phyloP scores from a whole-genome alignment of 805 yeast genomes.

The Grigorovia transvaalensis region DNA sequence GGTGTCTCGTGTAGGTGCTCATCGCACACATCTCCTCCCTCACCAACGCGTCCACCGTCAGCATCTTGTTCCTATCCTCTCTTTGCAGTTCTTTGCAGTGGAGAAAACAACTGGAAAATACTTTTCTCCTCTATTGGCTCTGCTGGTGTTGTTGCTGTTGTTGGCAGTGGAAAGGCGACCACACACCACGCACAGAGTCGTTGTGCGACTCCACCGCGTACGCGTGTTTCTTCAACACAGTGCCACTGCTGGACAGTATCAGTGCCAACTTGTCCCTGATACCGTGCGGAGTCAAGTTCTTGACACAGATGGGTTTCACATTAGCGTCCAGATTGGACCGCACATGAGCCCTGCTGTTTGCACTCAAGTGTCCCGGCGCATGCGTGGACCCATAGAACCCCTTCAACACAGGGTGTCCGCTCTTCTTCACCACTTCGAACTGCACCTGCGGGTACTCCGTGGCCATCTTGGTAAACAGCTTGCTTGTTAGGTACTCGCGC shows the following conservation, averaged over 20 bases:
- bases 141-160: background rate
- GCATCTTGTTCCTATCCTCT: slow-evolving; percentile 4
- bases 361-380: background rate
- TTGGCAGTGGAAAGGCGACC: slow-evolving; percentile 84
- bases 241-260: slow-evolving; percentile 61
- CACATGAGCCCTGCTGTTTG: background rate
- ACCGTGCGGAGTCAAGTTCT: slow-evolving; percentile 54
- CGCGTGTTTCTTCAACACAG: slow-evolving; percentile 46
- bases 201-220: slow-evolving; percentile 75
- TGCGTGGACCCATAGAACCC: slow-evolving; percentile 28
- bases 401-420: slow-evolving; percentile 73
- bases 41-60: background rate
- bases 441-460: slow-evolving; percentile 51
- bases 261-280: slow-evolving; percentile 57
- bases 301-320: slow-evolving; percentile 57
- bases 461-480: slow-evolving; percentile 47
- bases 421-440: slow-evolving; percentile 55
- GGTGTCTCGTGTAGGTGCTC: slow-evolving; percentile 7
- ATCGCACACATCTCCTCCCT: slow-evolving; percentile 7
- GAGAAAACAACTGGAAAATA: too few species aligned
- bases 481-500: slow-evolving; percentile 50
- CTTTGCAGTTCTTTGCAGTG: background rate
- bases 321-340: slow-evolving; percentile 37
- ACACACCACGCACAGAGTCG: slow-evolving; percentile 83
- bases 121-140: too few species aligned